Conservation (phyloP, 192 early-diverging fungal species). For the Gryganskiella cystojenkinii region DNA sequence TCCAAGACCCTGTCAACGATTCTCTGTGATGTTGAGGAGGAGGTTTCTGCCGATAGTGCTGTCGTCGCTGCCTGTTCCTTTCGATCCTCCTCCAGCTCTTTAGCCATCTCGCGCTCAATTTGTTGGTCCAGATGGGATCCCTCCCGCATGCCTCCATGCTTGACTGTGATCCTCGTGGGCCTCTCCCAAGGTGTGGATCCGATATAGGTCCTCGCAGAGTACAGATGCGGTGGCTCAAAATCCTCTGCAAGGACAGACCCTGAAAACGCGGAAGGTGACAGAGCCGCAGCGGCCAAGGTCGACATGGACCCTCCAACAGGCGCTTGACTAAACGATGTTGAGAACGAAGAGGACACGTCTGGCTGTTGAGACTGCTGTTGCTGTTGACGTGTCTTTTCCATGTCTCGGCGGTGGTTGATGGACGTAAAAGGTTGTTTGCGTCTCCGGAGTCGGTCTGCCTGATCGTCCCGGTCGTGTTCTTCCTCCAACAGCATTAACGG, state of each 20-base stretch:
- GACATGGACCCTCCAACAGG: background rate
- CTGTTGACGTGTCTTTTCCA: slow-evolving; percentile 15
- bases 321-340: too few species aligned
- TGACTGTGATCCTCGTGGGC: slow-evolving; percentile 44
- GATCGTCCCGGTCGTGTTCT: slow-evolving; percentile 43
- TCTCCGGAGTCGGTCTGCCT: slow-evolving; percentile 22
- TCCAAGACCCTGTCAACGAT: slow-evolving; percentile 17
- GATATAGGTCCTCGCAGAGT: slow-evolving; percentile 41
- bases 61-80: slow-evolving; percentile 3
- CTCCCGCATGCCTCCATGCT: slow-evolving; percentile 38
- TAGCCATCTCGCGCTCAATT: slow-evolving; percentile 47
- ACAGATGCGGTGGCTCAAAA: slow-evolving; percentile 51
- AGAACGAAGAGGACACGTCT: background rate
- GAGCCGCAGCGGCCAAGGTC: too few species aligned
- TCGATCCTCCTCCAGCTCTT: slow-evolving; percentile 38
- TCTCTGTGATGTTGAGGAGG: background rate
- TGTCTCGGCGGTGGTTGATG: slow-evolving; percentile 39
- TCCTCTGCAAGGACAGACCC: background rate
- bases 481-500: slow-evolving; percentile 51
- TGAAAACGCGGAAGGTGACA: too few species aligned
- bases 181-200: slow-evolving; percentile 50
- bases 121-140: slow-evolving; percentile 37
- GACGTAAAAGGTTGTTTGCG: slow-evolving; percentile 33
- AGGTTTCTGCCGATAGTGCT: background rate
- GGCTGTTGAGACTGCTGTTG: background rate